A percentile compares a stretch with the other conserved stretches of the same genome.
These are phyloP conservation scores for Corchorus capsularis DNA, from an alignment of 345 rosid species.

Conservation along the genomic window DNA sequence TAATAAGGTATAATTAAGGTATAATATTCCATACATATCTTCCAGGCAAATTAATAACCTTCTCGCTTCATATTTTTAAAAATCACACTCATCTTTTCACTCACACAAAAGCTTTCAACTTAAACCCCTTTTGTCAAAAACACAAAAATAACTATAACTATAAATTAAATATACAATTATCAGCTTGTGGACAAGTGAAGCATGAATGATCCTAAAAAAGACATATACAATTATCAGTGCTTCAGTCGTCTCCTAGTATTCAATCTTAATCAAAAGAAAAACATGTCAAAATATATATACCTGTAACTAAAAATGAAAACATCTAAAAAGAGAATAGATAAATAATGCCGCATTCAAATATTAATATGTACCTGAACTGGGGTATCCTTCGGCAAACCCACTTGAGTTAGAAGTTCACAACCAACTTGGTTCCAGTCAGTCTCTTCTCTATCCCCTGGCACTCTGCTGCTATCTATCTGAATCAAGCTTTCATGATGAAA, in stretches of 20 bases:
- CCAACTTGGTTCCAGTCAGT: slow-evolving; percentile 66
- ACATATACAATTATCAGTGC: neutral
- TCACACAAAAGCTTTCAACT: neutral
- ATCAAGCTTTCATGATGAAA: slow-evolving; percentile 41
- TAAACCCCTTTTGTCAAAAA: neutral
- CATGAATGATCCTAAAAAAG: too few relatives aligned
- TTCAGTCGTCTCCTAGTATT: slow-evolving; percentile 2
- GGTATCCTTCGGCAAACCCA: slow-evolving; percentile 66
- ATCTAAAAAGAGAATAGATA: slow-evolving; percentile 9
- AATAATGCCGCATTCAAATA: neutral
- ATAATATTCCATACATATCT: neutral
- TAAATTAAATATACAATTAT: neutral
- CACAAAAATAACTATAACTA: neutral
- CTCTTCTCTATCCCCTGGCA: slow-evolving; percentile 37
- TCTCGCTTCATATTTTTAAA: neutral
- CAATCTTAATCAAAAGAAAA: slow-evolving; percentile 4
- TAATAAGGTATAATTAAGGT: neutral
- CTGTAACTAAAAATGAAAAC: neutral
- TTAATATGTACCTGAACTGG: slow-evolving; percentile 57
- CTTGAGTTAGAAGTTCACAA: slow-evolving; percentile 50
- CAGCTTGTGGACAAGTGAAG: too few relatives aligned
- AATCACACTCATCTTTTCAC: neutral
- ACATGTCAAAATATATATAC: neutral
- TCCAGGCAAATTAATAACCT: neutral
- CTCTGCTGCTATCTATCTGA: slow-evolving; percentile 45